A percentile compares a stretch with the other conserved stretches of the same genome.
phyloP scores from a whole-genome alignment of 169 alveolate species.

The Eimeria falciformis region DNA sequence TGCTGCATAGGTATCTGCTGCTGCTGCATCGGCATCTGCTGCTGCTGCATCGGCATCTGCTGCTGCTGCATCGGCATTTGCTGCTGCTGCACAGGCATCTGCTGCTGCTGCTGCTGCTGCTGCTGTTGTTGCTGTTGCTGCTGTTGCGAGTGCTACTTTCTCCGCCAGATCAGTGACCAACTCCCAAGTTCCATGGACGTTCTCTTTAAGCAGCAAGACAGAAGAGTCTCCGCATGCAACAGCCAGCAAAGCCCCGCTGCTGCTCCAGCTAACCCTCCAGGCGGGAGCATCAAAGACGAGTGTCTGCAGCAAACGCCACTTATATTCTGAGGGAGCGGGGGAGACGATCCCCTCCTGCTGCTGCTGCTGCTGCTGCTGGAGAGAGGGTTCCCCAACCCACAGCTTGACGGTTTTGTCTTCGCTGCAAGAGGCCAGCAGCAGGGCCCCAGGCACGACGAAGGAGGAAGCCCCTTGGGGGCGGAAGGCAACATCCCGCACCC shows the following conservation, averaged over 20 bases:
- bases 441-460: slow-evolving; percentile 51
- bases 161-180: slow-evolving; percentile 72
- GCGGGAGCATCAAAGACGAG: slow-evolving; percentile 81
- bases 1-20: neutral
- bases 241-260: slow-evolving; percentile 83
- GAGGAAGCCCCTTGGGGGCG: slow-evolving; percentile 85
- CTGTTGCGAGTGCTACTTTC: neutral
- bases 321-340: neutral
- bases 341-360: neutral
- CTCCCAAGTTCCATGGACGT: slow-evolving; percentile 83
- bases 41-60: neutral
- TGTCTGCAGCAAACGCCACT: slow-evolving; percentile 80
- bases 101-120: slow-evolving; percentile 56
- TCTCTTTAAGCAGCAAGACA: slow-evolving; percentile 80
- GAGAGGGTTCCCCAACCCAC: slow-evolving; percentile 66
- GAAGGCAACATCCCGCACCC: slow-evolving; percentile 95
- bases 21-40: slow-evolving; percentile 8
- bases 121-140: slow-evolving; percentile 62
- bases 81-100: slow-evolving; percentile 16
- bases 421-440: slow-evolving; percentile 87
- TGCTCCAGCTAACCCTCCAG: slow-evolving; percentile 85
- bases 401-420: slow-evolving; percentile 84
- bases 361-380: slow-evolving; percentile 50
- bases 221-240: slow-evolving; percentile 82
- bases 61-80: neutral